Evolutionary conservation across 148 eudicot species (phyloP).

Genomic region (Fagopyrum homotropicum): DNA sequence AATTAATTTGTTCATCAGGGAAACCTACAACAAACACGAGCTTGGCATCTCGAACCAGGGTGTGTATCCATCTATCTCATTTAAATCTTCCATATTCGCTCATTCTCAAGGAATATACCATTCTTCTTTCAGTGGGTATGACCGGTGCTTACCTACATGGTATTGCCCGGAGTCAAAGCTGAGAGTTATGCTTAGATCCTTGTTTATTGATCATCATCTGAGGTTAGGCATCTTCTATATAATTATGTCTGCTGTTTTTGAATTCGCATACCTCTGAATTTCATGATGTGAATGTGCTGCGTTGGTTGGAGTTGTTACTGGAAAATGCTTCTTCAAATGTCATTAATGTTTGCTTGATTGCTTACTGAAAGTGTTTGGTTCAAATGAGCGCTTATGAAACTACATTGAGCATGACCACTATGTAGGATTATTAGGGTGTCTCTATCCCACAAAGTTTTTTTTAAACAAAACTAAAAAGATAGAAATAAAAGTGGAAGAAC

Average conservation of each 20-base stretch:
- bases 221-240: not conserved
- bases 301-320: not conserved
- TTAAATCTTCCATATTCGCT: too few species aligned
- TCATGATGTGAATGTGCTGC: not conserved
- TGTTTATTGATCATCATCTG: too few species aligned
- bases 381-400: not conserved
- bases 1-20: too few species aligned
- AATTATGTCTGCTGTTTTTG: not conserved
- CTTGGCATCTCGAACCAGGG: too few species aligned
- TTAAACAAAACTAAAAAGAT: too few species aligned
- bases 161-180: conserved; percentile 34
- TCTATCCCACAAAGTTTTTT: too few species aligned
- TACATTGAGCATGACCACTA: not conserved
- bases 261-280: not conserved
- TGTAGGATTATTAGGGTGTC: not conserved
- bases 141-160: conserved; percentile 77
- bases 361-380: not conserved
- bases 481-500: too few species aligned
- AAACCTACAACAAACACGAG: too few species aligned
- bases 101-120: too few species aligned
- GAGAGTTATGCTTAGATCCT: not conserved
- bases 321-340: not conserved
- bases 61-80: too few species aligned
- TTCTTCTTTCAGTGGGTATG: conserved; percentile 66
- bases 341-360: not conserved